Base-by-base conservation (phyloP, 176 grass and related monocot species). In the Aegilops sharonensis region DNA sequence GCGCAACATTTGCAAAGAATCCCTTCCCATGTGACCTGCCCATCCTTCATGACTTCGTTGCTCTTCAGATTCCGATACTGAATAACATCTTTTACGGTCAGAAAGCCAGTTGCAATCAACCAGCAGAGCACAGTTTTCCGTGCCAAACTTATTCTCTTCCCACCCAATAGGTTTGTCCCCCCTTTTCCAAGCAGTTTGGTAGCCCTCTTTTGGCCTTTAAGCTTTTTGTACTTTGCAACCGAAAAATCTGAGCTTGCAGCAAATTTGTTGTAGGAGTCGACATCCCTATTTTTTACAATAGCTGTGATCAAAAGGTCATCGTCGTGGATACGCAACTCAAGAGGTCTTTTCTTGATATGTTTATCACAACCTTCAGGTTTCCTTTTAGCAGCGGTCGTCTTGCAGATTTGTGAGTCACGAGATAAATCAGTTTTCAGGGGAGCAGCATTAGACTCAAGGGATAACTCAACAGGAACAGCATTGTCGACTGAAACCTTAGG, bases 231-330 rank as follows among this genome's bases (percentile, higher is more conserved):
- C 76, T 84, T 92, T 68, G 72, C 60, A 60, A 56, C 71, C 45
- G 84, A 85, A 77, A 79, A 35, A 36, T 50, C 45, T 18, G 57
- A 68, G 20, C 83, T 84, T 50, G 89, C 85, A 60, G 75, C 59
- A 78, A 94, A 92, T 83, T 91, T 94, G 59, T 89, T 85, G 59
- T 79, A 88, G 32, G 85, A 94, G 66, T 42, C 80, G 8, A 95
- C 90, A 85, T 99, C 94, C 82, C 94, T 99, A 47, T 96, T 94
- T 93, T 99, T 99, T 13, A 99, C 89, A 72, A 99, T 91, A 75
- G 90, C 94, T 82, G 97, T 86, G 63, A 96, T 93, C 89, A 99
- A 87, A 89, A 96, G 94, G 69, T 99, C 97, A 75, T 99, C 89
- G 14, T 99, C 97, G 69, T 90, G 89, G 89, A 99, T 96, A 18